Evolutionary conservation across 2,329 filamentous ascomycete species (phyloP), one percentile per base, ranked within the genome.

Genomic region (Verticillium tricorpus): DNA sequence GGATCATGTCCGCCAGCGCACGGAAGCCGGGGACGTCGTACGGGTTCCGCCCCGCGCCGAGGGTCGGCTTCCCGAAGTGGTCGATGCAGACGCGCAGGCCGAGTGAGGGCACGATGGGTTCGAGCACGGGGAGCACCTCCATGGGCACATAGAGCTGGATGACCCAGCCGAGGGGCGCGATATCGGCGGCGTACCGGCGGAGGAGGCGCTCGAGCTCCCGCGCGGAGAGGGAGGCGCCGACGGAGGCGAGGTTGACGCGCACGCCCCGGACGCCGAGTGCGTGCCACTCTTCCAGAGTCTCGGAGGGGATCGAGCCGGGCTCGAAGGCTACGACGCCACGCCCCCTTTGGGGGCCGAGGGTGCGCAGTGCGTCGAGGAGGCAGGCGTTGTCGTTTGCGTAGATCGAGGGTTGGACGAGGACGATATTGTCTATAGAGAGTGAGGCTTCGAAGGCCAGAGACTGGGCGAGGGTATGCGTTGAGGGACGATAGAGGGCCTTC

Each of bases 301-400:
- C 15, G 12, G 3, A 45, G 8, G 62, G 56, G 1, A 65, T 3
- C 15, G 64, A 72, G 1, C 70, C 69, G 0, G 84, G 81, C 61
- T 88, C 82, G 66, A 88, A 80, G 7, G 78, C 77, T 2, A 88
- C 82, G 7, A 89, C 81, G 2, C 78, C 86, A 55, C 85, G 76
- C 8, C 78, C 85, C 45, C 77, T 76, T 15, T 70, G 69, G 0
- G 81, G 77, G 0, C 84, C 84, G 2, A 88, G 70, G 12, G 69
- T 70, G 7, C 70, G 68, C 14, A 89, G 74, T 0, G 83, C 83
- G 54, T 84, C 80, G 14, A 89, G 75, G 3, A 87, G 72, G 67
- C 84, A 87, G 0, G 78, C 75, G 67, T 89, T 89, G 71, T 89
- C 85, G 59, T 77, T 74, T 28, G 82, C 85, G 69, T 88, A 89